Conservation (phyloP, 2,329 filamentous ascomycete genomes). For the Sphaerulina vaccinii region DNA sequence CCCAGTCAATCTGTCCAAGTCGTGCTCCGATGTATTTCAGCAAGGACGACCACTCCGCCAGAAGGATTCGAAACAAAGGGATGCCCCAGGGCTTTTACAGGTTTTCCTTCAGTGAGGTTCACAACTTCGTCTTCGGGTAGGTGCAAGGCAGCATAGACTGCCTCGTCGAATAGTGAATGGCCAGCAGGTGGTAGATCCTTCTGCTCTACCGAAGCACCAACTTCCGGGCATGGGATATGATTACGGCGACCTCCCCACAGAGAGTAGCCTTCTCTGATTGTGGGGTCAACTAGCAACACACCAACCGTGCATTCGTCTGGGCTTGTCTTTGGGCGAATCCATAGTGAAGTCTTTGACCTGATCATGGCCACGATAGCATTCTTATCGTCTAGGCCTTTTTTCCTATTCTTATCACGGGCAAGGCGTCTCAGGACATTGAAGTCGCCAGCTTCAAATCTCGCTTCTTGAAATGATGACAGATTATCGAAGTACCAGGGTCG, state of each 20-base stretch:
- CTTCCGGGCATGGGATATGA: too few species aligned
- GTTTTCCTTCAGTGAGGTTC: slow-evolving; percentile 25
- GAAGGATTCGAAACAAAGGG: slow-evolving; percentile 31
- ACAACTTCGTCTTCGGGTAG: slow-evolving; percentile 15
- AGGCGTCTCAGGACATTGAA: too few species aligned
- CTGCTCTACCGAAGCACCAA: slow-evolving; percentile 25
- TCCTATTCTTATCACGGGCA: too few species aligned
- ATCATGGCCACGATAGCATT: too few species aligned
- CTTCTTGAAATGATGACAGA: too few species aligned
- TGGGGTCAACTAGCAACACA: slow-evolving; percentile 45
- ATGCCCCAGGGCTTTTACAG: slow-evolving; percentile 5
- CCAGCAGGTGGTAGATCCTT: slow-evolving; percentile 36
- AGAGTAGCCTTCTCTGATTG: slow-evolving; percentile 32
- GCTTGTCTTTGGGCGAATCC: too few species aligned
- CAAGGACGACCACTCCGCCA: slow-evolving; percentile 45
- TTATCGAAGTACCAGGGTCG: too few species aligned
- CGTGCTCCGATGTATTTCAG: slow-evolving; percentile 44
- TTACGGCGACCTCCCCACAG: slow-evolving; percentile 42
- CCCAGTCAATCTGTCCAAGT: slow-evolving; percentile 42
- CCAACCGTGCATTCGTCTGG: too few species aligned
- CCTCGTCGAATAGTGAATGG: slow-evolving; percentile 38
- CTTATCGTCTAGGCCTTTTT: too few species aligned
- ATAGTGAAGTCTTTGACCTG: too few species aligned
- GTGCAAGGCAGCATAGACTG: slow-evolving; percentile 15
- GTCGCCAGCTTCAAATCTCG: too few species aligned